phyloP scores from a whole-genome alignment of 495 filamentous ascomycete species.

The Penicillium paradoxum region DNA sequence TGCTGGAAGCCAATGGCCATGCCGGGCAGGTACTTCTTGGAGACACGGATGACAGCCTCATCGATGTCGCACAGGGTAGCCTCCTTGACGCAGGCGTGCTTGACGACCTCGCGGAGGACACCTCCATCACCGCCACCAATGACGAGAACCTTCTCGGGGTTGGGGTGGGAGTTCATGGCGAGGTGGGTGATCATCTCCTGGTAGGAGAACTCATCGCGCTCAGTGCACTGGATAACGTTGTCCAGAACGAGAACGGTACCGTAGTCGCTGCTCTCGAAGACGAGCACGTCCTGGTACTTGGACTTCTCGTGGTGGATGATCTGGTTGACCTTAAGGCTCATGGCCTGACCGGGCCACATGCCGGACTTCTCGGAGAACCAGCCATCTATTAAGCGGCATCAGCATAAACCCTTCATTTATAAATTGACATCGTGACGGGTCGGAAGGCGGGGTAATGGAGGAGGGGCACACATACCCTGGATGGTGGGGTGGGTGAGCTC shows the following conservation, averaged over 20 bases:
- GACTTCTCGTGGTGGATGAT: constrained; percentile 98
- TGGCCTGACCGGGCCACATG: constrained; percentile 99
- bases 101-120: constrained; percentile 95
- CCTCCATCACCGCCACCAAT: constrained; percentile 97
- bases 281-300: constrained; percentile 96
- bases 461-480: constrained; percentile 45
- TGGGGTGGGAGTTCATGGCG: constrained; percentile 96
- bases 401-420: neutral
- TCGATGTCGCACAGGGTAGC: constrained; percentile 98
- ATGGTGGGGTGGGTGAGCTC: constrained; percentile 57
- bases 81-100: constrained; percentile 91
- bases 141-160: constrained; percentile 96
- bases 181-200: constrained; percentile 99
- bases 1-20: constrained; percentile 93
- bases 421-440: neutral
- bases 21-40: constrained; percentile 93
- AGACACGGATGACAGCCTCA: constrained; percentile 97
- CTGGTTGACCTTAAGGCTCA: constrained; percentile 97
- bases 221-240: constrained; percentile 97
- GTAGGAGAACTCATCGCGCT: constrained; percentile 98
- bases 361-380: constrained; percentile 98
- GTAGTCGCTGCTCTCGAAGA: constrained; percentile 96
- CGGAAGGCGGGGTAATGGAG: constrained; percentile 26
- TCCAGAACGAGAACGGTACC: constrained; percentile 96
- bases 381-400: constrained; percentile 61